phyloP scores from a whole-genome alignment of 306 rosid genomes.

The Dryas drummondii region DNA sequence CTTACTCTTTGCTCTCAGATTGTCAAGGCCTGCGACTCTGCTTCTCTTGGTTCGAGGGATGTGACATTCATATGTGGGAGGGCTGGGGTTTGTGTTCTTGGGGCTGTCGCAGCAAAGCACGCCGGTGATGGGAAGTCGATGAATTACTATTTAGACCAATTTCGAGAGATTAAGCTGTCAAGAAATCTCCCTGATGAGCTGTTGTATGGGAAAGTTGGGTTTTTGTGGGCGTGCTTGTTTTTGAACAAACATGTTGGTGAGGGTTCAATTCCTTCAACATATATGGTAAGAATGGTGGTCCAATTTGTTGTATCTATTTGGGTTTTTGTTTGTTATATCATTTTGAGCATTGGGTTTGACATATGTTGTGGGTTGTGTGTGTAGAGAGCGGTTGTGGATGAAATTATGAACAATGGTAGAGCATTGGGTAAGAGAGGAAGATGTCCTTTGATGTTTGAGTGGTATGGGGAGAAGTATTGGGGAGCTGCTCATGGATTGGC shows the following conservation, averaged over 20 bases:
- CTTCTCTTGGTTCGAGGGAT: conserved; percentile 60
- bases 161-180: conserved; percentile 64
- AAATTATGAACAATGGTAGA: conserved; percentile 60
- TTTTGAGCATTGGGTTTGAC: not conserved
- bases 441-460: conserved; percentile 72
- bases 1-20: conserved; percentile 58
- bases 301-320: conserved; percentile 1
- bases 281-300: conserved; percentile 47
- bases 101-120: conserved; percentile 66
- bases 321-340: not conserved
- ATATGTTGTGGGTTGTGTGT: conserved; percentile 16
- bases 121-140: conserved; percentile 43
- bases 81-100: conserved; percentile 73
- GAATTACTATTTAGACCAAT: conserved; percentile 51
- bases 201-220: conserved; percentile 71
- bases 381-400: conserved; percentile 52
- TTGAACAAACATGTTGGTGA: conserved; percentile 61
- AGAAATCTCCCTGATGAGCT: conserved; percentile 68
- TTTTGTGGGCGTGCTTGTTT: conserved; percentile 73
- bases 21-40: conserved; percentile 64
- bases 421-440: conserved; percentile 48
- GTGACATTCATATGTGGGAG: conserved; percentile 74
- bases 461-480: conserved; percentile 78
- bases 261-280: conserved; percentile 49
- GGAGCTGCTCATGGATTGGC: conserved; percentile 89